Base-by-base conservation (phyloP, 345 rosid genomes). In the Populus nigra region DNA sequence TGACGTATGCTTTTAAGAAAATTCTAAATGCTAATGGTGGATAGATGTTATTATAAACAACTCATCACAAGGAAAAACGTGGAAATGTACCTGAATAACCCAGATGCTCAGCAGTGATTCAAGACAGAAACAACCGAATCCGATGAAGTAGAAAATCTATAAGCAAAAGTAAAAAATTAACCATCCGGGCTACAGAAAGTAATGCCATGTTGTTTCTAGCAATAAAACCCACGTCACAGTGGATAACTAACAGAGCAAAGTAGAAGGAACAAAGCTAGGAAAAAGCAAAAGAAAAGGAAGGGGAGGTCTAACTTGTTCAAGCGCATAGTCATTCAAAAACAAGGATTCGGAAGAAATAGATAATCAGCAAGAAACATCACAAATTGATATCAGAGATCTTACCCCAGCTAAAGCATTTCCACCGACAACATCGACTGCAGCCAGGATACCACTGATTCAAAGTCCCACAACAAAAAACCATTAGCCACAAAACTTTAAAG, bases 121-220 rank as follows among this genome's bases (percentile, higher is more conserved):
- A 0, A 82, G 23, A 65, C 79, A 78, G 82, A 82, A 82, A 11
- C 79, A 68, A 63, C 85, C 85, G 36, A 75, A 78, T n/a, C 85
- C 85, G 7, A 82, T 16, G 50, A 82, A 78, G 77, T 82, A 82
- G 79, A 82, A 82, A 67, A 82, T 82, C 85, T 82, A 66, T 20
- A 57, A 25, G 49, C 47, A 70, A 39, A 53, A 31, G 68, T 33
- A 77, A 69, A 8, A 8, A 4, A 50, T 22, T 68, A 36, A 63
- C 4, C 23, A 70, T 33, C 23, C 57, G 15, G 43, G 22, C 45
- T 36, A 5, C 3, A 27, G 49, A 69, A 13, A 41, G 25, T 18
- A 31, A 10, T 65, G 45, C 8, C 16, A 29, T 65, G 35, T 18
- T 74, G 61, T 22, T 27, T 62, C 13, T 13, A 23, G 25, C 13